Evolutionary conservation across 495 filamentous ascomycete species (phyloP).

Genomic region (Podospora pseudocomata): DNA sequence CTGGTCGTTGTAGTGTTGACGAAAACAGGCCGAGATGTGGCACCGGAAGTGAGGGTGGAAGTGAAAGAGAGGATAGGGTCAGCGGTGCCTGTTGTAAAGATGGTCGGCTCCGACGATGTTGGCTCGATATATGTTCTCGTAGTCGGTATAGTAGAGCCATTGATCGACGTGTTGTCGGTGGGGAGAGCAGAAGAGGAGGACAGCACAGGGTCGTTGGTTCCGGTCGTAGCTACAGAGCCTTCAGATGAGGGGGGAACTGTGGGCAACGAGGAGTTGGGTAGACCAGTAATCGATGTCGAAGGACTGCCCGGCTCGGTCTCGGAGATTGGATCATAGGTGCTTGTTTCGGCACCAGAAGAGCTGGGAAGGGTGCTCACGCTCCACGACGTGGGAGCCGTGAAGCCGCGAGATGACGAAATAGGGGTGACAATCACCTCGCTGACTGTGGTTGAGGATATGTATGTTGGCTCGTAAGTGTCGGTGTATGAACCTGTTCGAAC

Average conservation of each 20-base stretch:
- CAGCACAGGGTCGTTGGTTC: slow-evolving; percentile 1
- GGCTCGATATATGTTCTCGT: neutral
- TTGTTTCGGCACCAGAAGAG: neutral
- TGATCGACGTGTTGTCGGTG: neutral
- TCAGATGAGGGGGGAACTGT: neutral
- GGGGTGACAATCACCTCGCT: neutral
- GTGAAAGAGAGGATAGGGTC: neutral
- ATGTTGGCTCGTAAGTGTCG: neutral
- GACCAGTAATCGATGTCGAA: neutral
- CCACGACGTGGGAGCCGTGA: neutral
- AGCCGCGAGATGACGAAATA: neutral
- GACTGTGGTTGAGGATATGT: neutral
- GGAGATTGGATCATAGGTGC: neutral
- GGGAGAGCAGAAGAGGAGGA: neutral
- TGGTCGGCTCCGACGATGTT: neutral
- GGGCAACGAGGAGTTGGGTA: neutral
- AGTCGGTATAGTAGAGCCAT: neutral
- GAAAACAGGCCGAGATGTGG: neutral
- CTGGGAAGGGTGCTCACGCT: neutral
- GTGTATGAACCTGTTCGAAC: neutral
- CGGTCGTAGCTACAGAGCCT: neutral
- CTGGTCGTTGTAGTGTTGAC: neutral
- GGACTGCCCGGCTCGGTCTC: neutral
- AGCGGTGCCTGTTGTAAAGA: neutral
- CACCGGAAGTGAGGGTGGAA: neutral